phyloP scores from a whole-genome alignment of 176 grass and related monocot genomes.

The Carex cristatella region DNA sequence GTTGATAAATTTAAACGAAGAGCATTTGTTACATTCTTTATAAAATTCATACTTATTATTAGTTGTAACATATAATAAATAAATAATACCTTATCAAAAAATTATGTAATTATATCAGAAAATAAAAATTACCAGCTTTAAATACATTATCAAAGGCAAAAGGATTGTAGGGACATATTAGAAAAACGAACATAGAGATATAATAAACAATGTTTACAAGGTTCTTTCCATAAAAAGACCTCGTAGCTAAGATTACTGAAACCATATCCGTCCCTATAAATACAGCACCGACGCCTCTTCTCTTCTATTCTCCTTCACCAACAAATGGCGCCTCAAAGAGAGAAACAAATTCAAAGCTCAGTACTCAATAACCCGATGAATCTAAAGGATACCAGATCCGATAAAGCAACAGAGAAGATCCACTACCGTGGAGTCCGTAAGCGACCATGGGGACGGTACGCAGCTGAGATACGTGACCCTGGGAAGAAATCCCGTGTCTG shows the following conservation, averaged over 20 bases:
- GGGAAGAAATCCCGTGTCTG: slow-evolving; percentile 89
- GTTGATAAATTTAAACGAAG: too few relatives aligned
- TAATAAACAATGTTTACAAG: not conserved
- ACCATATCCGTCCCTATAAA: not conserved
- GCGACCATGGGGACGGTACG: slow-evolving; percentile 80
- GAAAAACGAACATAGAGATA: not conserved
- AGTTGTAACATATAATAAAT: not conserved
- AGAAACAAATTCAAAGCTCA: not conserved
- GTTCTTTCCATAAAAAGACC: not conserved
- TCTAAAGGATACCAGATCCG: not conserved
- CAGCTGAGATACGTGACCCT: slow-evolving; percentile 95
- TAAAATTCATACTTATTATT: not conserved
- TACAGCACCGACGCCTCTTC: not conserved
- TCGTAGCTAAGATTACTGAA: not conserved
- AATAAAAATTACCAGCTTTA: not conserved
- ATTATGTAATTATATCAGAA: not conserved
- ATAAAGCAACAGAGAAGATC: not conserved
- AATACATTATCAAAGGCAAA: not conserved
- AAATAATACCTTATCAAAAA: not conserved
- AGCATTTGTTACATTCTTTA: too few relatives aligned
- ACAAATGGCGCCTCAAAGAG: slow-evolving; percentile 13
- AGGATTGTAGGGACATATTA: not conserved
- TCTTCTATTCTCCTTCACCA: not conserved
- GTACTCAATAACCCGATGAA: not conserved
- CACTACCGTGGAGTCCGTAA: slow-evolving; percentile 81